phyloP scores from a whole-genome alignment of 768 basidiomycete genomes.

The Boletus patriciae region DNA sequence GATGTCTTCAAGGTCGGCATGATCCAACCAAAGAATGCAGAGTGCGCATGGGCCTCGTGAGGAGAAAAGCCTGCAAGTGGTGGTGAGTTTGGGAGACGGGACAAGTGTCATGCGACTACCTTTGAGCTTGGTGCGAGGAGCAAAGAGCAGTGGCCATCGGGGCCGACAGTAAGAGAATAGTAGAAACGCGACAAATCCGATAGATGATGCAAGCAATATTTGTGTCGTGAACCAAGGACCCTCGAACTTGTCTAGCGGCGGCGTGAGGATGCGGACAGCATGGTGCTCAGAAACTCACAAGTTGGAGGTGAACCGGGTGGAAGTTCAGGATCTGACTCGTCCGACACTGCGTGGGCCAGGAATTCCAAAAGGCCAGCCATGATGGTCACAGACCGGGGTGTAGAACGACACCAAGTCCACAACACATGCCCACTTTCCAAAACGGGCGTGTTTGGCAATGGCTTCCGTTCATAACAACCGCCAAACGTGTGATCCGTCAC shows the following conservation, averaged over 20 bases:
- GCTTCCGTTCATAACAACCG: conserved; percentile 18
- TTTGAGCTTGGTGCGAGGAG: conserved; percentile 92
- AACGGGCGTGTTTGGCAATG: conserved; percentile 23
- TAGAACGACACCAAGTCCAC: not conserved
- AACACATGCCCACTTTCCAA: conserved; percentile 15
- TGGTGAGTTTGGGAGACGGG: conserved; percentile 1
- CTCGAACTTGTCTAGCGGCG: conserved; percentile 65
- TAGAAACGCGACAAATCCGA: conserved; percentile 80
- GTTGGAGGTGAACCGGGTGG: conserved; percentile 68
- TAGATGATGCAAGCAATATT: conserved; percentile 67
- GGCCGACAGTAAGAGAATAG: conserved; percentile 88
- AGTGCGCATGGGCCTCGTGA: conserved; percentile 85
- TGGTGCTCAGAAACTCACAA: conserved; percentile 39
- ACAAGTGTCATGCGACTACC: conserved; percentile 44
- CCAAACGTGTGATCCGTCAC: no score
- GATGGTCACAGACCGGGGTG: not conserved
- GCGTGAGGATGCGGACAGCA: conserved; percentile 6
- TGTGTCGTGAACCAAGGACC: conserved; percentile 98
- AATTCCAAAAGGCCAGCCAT: conserved; percentile 19
- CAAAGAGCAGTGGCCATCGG: conserved; percentile 87
- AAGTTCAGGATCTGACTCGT: conserved; percentile 41
- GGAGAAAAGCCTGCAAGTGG: conserved; percentile 76
- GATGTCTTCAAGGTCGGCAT: conserved; percentile 87
- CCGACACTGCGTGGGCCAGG: conserved; percentile 19
- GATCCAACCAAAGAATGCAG: conserved; percentile 94